Conservation (phyloP, 2,329 filamentous ascomycete species). For the Emergomyces pasteurianus region DNA sequence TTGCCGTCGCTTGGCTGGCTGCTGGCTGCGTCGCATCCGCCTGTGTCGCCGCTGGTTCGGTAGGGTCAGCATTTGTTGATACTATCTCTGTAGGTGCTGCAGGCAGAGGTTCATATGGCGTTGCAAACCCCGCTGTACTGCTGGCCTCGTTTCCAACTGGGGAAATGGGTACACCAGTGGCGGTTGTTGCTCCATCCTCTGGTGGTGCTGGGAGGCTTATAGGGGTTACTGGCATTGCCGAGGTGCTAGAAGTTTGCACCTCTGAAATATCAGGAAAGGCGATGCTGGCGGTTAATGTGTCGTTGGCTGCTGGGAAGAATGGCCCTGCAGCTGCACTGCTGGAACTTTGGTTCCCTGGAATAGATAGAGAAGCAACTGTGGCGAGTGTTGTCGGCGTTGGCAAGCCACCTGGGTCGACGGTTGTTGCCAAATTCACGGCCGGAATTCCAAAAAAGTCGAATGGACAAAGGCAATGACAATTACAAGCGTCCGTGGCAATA, state of each 20-base stretch:
- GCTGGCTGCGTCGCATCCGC: neutral
- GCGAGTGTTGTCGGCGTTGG: neutral
- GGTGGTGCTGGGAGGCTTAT: neutral
- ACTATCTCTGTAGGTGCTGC: neutral
- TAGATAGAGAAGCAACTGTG: neutral
- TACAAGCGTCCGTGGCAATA: neutral
- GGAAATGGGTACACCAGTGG: neutral
- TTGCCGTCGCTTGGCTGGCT: neutral
- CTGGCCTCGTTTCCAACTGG: neutral
- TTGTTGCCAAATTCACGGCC: neutral
- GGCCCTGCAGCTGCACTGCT: neutral
- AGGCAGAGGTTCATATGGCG: neutral
- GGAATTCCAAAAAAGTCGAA: slow-evolving; percentile 1
- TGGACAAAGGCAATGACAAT: slow-evolving; percentile 1
- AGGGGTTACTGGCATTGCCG: neutral
- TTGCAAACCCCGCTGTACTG: neutral
- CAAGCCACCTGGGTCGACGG: neutral
- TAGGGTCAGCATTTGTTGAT: neutral
- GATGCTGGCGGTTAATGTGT: neutral
- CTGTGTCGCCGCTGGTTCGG: neutral
- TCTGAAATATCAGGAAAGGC: neutral
- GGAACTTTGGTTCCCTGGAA: neutral
- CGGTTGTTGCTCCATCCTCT: too few relatives aligned
- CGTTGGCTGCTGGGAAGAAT: neutral
- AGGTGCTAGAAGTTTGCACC: neutral